A percentile compares a stretch with the other conserved stretches of the same genome.
Evolutionary conservation across 2,329 filamentous ascomycete genomes (phyloP).

Genomic region (Coniochaeta sp.): DNA sequence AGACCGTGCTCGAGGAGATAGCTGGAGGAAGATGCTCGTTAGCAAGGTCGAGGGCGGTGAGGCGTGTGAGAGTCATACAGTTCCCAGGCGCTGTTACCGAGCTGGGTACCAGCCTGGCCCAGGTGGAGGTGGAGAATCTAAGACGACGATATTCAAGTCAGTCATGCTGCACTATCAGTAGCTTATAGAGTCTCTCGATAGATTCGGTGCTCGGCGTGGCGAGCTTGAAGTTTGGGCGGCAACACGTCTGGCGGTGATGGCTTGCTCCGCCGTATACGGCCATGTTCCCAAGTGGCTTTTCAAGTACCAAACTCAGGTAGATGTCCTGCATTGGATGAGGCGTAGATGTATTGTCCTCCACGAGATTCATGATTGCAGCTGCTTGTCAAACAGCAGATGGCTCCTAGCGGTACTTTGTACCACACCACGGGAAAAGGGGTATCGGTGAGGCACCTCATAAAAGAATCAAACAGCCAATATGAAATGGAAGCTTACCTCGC

Average conservation of each 20-base stretch:
- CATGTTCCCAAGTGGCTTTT: not conserved
- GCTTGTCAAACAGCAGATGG: not conserved
- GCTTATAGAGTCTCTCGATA: not conserved
- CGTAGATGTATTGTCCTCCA: not conserved
- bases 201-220: not conserved
- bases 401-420: not conserved
- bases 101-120: conserved; percentile 65
- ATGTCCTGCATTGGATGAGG: not conserved
- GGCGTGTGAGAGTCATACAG: conserved; percentile 45
- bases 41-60: conserved; percentile 9
- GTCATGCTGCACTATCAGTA: not conserved
- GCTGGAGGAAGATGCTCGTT: conserved; percentile 29
- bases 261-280: not conserved
- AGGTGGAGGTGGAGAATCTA: conserved; percentile 58
- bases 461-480: not conserved
- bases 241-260: not conserved
- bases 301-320: too few relatives aligned
- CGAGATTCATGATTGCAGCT: not conserved
- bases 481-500: conserved; percentile 16
- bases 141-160: conserved; percentile 6
- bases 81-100: conserved; percentile 70
- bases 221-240: not conserved
- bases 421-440: not conserved
- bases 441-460: not conserved
- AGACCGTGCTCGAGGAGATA: conserved; percentile 69